phyloP scores from a whole-genome alignment of 306 rosid species.

The Sesbania bispinosa region DNA sequence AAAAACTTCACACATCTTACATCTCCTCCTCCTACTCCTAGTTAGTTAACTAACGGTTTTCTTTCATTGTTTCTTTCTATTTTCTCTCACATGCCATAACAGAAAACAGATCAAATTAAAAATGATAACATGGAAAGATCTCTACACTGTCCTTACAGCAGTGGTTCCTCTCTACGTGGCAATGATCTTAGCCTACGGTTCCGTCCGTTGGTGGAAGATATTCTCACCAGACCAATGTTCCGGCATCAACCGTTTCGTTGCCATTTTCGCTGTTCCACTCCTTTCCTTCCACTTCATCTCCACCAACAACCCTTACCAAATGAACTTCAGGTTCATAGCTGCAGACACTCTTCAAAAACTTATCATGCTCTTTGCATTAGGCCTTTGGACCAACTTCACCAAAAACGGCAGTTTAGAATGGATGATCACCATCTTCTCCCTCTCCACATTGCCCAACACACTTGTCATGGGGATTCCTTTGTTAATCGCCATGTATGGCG shows the following conservation, averaged over 20 bases:
- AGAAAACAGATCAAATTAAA: not conserved
- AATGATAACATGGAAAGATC: slow-evolving; percentile 28
- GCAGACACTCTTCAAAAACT: slow-evolving; percentile 88
- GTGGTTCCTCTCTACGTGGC: slow-evolving; percentile 29
- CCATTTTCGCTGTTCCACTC: slow-evolving; percentile 84
- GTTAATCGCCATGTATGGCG: slow-evolving; percentile 70
- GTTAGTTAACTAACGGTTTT: not conserved
- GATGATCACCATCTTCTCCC: slow-evolving; percentile 26
- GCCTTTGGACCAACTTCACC: slow-evolving; percentile 16
- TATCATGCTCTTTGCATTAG: slow-evolving; percentile 33
- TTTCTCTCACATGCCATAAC: not conserved
- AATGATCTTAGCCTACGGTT: slow-evolving; percentile 30
- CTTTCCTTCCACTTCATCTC: slow-evolving; percentile 89
- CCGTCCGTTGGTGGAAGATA: slow-evolving; percentile 30
- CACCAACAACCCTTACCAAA: slow-evolving; percentile 63
- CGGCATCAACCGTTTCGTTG: slow-evolving; percentile 88
- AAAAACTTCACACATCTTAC: no score
- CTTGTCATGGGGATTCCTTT: slow-evolving; percentile 90
- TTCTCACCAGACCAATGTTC: slow-evolving; percentile 95
- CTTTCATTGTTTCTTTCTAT: not conserved
- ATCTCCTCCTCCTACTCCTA: not conserved
- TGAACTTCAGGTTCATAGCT: slow-evolving; percentile 91
- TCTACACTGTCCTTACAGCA: slow-evolving; percentile 21
- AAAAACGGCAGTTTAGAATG: slow-evolving; percentile 18
- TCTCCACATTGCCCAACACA: slow-evolving; percentile 45